Evolutionary conservation across 208 protist species (phyloP).

Genomic region (Acanthamoeba castellanii): DNA sequence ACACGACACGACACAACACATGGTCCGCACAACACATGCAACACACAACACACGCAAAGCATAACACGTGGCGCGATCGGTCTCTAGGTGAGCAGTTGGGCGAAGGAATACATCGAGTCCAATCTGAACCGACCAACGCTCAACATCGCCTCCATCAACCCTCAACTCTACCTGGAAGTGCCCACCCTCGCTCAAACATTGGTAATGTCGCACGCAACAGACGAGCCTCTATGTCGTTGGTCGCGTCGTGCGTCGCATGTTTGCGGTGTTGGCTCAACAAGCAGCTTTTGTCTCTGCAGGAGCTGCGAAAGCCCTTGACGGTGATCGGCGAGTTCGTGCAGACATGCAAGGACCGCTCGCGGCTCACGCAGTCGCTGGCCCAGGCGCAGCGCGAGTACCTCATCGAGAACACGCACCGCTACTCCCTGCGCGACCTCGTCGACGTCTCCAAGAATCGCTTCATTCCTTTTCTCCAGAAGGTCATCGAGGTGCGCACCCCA

Average conservation of each 20-base stretch:
- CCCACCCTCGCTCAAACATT: neutral
- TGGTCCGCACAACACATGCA: neutral
- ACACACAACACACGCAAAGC: neutral
- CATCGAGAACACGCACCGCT: conserved; percentile 18
- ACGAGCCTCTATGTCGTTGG: too few relatives aligned
- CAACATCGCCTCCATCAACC: conserved; percentile 39
- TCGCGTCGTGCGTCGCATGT: too few relatives aligned
- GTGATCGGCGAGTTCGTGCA: conserved; percentile 33
- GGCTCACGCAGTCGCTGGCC: neutral
- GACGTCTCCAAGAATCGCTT: neutral
- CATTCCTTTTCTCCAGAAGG: neutral
- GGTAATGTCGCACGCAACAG: neutral
- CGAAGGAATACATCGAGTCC: conserved; percentile 22
- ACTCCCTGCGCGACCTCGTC: conserved; percentile 21
- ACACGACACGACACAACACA: neutral
- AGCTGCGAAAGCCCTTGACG: neutral
- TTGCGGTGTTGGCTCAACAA: too few relatives aligned
- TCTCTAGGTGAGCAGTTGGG: neutral
- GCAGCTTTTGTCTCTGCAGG: neutral
- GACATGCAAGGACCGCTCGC: neutral
- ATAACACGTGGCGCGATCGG: too few relatives aligned
- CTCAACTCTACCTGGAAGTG: neutral
- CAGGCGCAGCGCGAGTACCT: conserved; percentile 18
- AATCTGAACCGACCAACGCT: neutral
- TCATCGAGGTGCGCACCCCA: neutral